These are phyloP conservation scores for Kodamaea jinghongensis DNA, from an alignment of 805 yeast genomes.

Conservation along the genomic window DNA sequence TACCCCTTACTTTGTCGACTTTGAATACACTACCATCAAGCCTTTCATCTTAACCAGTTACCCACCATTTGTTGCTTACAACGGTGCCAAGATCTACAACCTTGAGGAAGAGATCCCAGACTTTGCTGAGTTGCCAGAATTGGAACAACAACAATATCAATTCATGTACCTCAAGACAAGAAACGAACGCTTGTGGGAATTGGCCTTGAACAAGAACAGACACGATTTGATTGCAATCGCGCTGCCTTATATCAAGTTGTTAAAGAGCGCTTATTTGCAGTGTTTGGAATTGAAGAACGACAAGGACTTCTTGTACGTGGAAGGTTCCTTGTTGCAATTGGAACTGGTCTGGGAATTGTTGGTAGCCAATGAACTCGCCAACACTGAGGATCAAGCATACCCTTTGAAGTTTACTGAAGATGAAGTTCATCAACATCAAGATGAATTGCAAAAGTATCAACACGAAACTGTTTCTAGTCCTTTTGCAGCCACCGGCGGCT, in stretches of 20 bases:
- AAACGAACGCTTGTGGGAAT: constrained; percentile 88
- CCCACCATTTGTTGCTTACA: constrained; percentile 82
- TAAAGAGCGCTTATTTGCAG: constrained; percentile 62
- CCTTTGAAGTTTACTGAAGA: constrained; percentile 63
- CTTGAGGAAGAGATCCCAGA: constrained; percentile 72
- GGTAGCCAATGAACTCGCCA: constrained; percentile 54
- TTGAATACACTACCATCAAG: constrained; percentile 76
- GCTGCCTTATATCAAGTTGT: constrained; percentile 75
- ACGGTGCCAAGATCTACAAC: constrained; percentile 83
- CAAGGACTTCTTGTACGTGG: constrained; percentile 61
- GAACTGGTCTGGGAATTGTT: constrained; percentile 68
- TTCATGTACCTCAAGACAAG: constrained; percentile 88
- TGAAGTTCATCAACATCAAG: constrained; percentile 56
- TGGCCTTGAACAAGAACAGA: constrained; percentile 59
- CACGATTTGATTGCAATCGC: constrained; percentile 75
- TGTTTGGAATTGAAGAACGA: constrained; percentile 57
- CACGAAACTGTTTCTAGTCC: constrained; percentile 66
- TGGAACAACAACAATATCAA: constrained; percentile 75
- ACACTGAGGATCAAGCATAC: constrained; percentile 38
- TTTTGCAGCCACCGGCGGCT: constrained; percentile 87
- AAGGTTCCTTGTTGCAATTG: constrained; percentile 64
- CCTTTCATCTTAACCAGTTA: constrained; percentile 78
- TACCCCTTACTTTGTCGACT: constrained; percentile 63
- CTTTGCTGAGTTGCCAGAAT: constrained; percentile 62
- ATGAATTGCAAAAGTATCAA: constrained; percentile 65